Conservation (phyloP, 179 eudicot species). For the Gypsophila paniculata region DNA sequence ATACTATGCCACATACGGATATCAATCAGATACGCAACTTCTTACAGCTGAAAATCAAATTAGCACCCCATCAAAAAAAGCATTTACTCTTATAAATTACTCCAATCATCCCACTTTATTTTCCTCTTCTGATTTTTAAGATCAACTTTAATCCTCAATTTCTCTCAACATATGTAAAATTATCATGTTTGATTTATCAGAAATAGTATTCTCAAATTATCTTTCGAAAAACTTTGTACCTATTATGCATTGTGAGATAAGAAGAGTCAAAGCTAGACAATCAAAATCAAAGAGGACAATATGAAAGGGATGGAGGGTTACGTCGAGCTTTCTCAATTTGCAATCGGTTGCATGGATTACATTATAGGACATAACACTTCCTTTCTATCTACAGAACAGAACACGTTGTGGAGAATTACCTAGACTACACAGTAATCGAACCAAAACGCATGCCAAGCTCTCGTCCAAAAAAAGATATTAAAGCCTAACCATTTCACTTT, state of each 20-base stretch:
- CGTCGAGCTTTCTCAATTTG: neutral
- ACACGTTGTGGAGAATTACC: neutral
- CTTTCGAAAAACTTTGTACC: too few relatives aligned
- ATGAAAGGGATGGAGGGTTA: too few relatives aligned
- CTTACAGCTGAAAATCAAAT: slow-evolving; percentile 16
- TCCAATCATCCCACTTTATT: too few relatives aligned
- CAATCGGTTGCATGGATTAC: neutral
- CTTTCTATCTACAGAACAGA: neutral
- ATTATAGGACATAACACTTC: neutral
- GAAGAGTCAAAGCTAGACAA: too few relatives aligned
- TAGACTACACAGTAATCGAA: neutral
- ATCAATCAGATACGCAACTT: slow-evolving; percentile 9
- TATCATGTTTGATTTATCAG: too few relatives aligned
- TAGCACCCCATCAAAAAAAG: neutral
- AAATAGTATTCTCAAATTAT: too few relatives aligned
- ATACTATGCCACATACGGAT: slow-evolving; percentile 21
- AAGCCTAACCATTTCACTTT: neutral
- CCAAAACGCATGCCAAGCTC: neutral
- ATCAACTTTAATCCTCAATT: too few relatives aligned
- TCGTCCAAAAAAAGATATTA: too few relatives aligned
- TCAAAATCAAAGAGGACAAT: too few relatives aligned
- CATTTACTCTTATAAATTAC: neutral
- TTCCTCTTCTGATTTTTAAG: too few relatives aligned
- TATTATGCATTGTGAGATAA: too few relatives aligned
- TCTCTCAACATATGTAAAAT: too few relatives aligned